Conservation (phyloP, 441 rosid genomes). For the Hypseocharis bilobata region DNA sequence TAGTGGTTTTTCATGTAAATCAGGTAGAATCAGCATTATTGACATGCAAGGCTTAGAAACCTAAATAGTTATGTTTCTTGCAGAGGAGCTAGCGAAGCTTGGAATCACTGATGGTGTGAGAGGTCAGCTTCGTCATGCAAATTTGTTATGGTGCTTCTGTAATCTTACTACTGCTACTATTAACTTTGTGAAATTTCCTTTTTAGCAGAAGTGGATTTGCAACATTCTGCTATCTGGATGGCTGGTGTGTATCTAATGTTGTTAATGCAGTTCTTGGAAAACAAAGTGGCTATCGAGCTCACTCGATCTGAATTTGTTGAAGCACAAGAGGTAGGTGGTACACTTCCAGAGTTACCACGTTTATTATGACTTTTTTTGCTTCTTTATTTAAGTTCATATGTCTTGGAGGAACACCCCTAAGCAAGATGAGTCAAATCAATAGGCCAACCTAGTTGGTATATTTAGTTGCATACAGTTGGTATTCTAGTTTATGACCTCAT, state of each 20-base stretch:
- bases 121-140: constrained; percentile 37
- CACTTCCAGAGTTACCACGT: constrained; percentile 4
- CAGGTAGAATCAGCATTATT: background rate
- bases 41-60: constrained; percentile 9
- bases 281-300: constrained; percentile 88
- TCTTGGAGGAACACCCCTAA: background rate
- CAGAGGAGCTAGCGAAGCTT: constrained; percentile 75
- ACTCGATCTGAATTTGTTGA: constrained; percentile 83
- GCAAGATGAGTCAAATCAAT: background rate
- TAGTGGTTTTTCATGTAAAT: background rate
- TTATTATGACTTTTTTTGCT: background rate
- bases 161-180: constrained; percentile 10
- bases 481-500: background rate
- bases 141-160: constrained; percentile 17
- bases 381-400: background rate
- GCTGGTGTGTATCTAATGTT: constrained; percentile 84
- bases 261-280: constrained; percentile 89
- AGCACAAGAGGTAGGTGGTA: constrained; percentile 65
- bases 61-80: constrained; percentile 27
- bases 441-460: background rate
- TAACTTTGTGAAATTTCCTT: constrained; percentile 19
- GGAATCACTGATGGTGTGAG: constrained; percentile 65
- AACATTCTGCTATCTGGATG: constrained; percentile 87
- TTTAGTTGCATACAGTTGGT: background rate
- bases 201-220: constrained; percentile 74